Evolutionary conservation across 2,329 filamentous ascomycete species (phyloP), one percentile per base, ranked within the genome.

Genomic region (Xylariaceae sp.): DNA sequence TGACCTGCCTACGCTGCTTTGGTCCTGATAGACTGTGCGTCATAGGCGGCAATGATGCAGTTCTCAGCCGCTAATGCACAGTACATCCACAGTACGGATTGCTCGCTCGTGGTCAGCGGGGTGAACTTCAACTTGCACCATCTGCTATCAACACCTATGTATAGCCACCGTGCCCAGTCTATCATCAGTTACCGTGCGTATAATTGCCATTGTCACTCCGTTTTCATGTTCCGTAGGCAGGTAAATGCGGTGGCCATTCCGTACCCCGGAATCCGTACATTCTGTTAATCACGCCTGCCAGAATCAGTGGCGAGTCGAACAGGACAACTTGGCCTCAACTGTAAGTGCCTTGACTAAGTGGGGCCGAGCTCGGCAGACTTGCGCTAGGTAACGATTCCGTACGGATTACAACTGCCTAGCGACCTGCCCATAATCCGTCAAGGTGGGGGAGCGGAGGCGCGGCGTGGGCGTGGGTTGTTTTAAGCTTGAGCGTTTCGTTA

Each of bases 321-420:
- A 62, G 62, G 58, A 60, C 63, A 62, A 61, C 61, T 52, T 65
- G 63, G 61, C 63, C 61, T 63, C 37, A 57, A 51, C 23, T 35
- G 30, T n/a, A 15, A 13, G 41, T 45, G 13, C 37, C 37, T 41
- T 30, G 23, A 41, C 37, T 13, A 10, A 41, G 37, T 45, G 41
- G 41, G 41, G 41, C 41, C 41, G 41, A 45, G 13, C 41, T 45
- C n/a, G 41, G 41, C 41, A 45, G 13, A 13, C 37, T 41, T 9
- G 11, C 37, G 37, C 37, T 41, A 13, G 9, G 9, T 41, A 41
- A 9, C 37, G 8, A 41, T 41, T 41, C 37, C 37, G 37, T 41
- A 41, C 11, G 11, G 23, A 30, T 30, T 30, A 30, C 23, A 41
- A 41, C 37, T 13, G 37, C 37, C 37, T 41, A 13, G 9, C 37